A percentile compares a stretch with the other conserved stretches of the same genome.
Evolutionary conservation across 306 rosid species (phyloP).

Genomic region (Lithocarpus polystachyus): DNA sequence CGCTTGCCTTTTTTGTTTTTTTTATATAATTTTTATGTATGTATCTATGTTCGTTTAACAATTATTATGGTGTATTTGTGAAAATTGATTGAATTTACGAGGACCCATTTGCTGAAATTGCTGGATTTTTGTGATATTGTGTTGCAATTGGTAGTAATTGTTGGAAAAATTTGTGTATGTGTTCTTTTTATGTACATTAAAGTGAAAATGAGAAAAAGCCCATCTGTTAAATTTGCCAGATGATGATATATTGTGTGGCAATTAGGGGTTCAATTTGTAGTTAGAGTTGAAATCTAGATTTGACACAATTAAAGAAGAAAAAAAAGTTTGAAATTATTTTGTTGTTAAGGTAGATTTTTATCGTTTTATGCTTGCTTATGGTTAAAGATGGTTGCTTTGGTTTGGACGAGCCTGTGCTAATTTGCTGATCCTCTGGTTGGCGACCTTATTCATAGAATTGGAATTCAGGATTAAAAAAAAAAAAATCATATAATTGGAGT

Average conservation of each 20-base stretch:
- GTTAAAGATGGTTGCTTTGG: background rate
- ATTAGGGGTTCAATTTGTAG: background rate
- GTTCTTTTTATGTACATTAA: conserved; percentile 1
- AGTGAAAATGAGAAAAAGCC: background rate
- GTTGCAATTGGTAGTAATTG: background rate
- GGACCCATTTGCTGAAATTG: conserved; percentile 14
- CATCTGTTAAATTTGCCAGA: background rate
- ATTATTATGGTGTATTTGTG: background rate
- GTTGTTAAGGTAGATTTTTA: too few relatives aligned
- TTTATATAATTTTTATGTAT: background rate
- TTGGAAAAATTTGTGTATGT: background rate
- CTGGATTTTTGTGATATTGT: background rate
- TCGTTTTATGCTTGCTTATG: background rate
- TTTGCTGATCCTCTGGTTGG: background rate
- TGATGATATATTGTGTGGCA: background rate
- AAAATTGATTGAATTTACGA: conserved; percentile 24
- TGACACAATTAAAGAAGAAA: background rate
- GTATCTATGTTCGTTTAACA: background rate
- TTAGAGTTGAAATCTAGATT: background rate
- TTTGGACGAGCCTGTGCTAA: background rate
- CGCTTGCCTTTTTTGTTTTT: background rate
- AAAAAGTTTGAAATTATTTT: too few relatives aligned
- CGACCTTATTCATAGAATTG: background rate
- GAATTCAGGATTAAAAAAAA: background rate
- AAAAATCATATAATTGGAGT: background rate